A percentile compares a stretch with the other conserved stretches of the same genome.
Evolutionary conservation across 169 alveolate genomes (phyloP).

Genomic region (Besnoitia besnoiti): DNA sequence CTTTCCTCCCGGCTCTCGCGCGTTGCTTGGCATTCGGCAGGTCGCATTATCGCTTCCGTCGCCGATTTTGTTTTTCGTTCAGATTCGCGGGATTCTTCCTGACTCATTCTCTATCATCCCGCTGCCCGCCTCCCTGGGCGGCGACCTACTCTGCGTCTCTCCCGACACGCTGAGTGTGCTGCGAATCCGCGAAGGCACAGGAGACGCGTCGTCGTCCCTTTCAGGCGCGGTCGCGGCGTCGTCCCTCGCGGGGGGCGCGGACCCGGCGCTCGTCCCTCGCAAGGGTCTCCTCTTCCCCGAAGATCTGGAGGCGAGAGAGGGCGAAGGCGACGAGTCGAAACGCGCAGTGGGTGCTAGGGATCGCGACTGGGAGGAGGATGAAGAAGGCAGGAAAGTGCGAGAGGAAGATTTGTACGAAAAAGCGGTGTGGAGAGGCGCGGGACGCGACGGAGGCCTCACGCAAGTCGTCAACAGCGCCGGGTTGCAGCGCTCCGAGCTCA

Average conservation of each 20-base stretch:
- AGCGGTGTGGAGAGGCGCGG: not conserved
- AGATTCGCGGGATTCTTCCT: slow-evolving; percentile 21
- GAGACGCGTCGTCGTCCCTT: not conserved
- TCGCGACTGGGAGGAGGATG: not conserved
- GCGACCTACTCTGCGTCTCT: slow-evolving; percentile 30
- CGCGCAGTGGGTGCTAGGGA: not conserved
- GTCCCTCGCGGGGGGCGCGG: slow-evolving; percentile 18
- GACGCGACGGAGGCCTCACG: slow-evolving; percentile 35
- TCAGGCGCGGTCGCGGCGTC: not conserved
- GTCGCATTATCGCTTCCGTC: not conserved
- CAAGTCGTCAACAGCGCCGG: slow-evolving; percentile 58
- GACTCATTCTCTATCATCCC: slow-evolving; percentile 34
- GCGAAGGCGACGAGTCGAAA: not conserved
- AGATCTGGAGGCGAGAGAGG: not conserved
- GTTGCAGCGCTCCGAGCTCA: slow-evolving; percentile 27
- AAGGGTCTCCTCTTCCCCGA: slow-evolving; percentile 14
- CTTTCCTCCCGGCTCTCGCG: not conserved
- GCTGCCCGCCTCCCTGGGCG: slow-evolving; percentile 25
- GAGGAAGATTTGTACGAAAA: not conserved
- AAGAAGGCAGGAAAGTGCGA: not conserved
- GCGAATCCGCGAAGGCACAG: slow-evolving; percentile 19
- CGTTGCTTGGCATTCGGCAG: not conserved
- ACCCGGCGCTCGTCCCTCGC: not conserved
- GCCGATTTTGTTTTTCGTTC: not conserved
- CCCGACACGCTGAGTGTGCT: slow-evolving; percentile 49